Percentiles rank a stretch among this genome's conserved stretches.
Evolutionary conservation across 192 early-diverging fungal species (phyloP).

Genomic region (Thamnidium elegans): DNA sequence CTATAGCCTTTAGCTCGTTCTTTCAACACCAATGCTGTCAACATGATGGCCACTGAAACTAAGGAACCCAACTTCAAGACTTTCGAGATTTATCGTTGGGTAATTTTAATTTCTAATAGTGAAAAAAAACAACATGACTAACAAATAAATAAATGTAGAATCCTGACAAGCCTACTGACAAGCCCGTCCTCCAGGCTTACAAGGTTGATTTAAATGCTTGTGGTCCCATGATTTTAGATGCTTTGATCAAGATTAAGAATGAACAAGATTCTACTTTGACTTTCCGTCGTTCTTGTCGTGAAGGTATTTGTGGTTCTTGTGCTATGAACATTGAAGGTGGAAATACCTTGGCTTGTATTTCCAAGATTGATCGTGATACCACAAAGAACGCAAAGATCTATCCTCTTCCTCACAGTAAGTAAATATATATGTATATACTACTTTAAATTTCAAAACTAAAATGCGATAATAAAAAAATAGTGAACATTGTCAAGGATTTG

Average conservation of each 20-base stretch:
- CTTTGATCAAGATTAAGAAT: slow-evolving; percentile 97
- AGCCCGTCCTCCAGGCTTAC: slow-evolving; percentile 87
- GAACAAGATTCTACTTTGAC: slow-evolving; percentile 91
- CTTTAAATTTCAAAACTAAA: no score
- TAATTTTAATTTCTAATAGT: slow-evolving; percentile 31
- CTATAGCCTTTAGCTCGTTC: slow-evolving; percentile 38
- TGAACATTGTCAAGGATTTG: slow-evolving; percentile 96
- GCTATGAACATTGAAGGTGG: slow-evolving; percentile 98
- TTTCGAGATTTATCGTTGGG: slow-evolving; percentile 97
- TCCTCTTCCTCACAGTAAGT: slow-evolving; percentile 89
- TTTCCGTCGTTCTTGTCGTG: slow-evolving; percentile 94
- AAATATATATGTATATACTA: not conserved
- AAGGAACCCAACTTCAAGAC: slow-evolving; percentile 76
- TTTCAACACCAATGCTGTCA: slow-evolving; percentile 44
- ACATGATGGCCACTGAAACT: slow-evolving; percentile 36
- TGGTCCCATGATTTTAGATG: slow-evolving; percentile 96
- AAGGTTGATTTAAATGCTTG: slow-evolving; percentile 87
- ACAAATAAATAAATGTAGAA: slow-evolving; percentile 47
- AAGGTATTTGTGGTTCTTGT: slow-evolving; percentile 97
- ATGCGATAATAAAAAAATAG: slow-evolving; percentile 22
- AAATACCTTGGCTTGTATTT: slow-evolving; percentile 94
- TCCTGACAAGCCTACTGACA: slow-evolving; percentile 84
- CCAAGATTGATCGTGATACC: slow-evolving; percentile 75
- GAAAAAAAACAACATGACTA: not conserved
- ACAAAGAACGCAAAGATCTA: slow-evolving; percentile 81